Base-by-base conservation (phyloP, 2,329 filamentous ascomycete species). In the Raffaelea albimanens region DNA sequence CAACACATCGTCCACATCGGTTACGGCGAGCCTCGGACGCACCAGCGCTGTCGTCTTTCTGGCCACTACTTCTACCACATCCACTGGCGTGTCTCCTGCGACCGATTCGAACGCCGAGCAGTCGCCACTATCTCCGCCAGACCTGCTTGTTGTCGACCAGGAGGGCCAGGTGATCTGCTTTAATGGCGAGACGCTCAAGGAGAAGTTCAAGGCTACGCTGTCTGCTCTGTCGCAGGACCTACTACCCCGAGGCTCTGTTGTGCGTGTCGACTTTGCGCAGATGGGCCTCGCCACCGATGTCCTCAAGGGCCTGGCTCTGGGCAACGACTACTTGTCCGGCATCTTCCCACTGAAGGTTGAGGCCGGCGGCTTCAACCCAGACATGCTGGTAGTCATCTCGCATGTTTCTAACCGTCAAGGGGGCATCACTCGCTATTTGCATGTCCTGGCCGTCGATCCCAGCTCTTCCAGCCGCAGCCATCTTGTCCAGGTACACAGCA, bases 141-240 rank as follows among this genome's bases (percentile, higher is more conserved):
- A 76, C 46, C 50, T 87, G 2, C 55, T 87, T 20, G 69, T 71
- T 2, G 69, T 86, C 1, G 76, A 78, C 48, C 65, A 73, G 39
- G 72, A 82, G 52, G 83, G 83, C 33, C 72, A 80, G 49, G 65
- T 85, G 19, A 57, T 76, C 9, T 80, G 77, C 48, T 66, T 85
- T 14, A 76, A 81, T 41, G 74, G 76, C 2, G 78, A 84, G 47
- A 67, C 58, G 5, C 59, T 78, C 19, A 56, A 69, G 49, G 61
- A 70, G 46, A 70, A 62, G 54, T 78, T 73, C 73, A 64, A 61
- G 46, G 66, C 66, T 10, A 66, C 69, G 10, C 57, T 70, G 2
- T 65, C 67, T 11, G 64, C 60, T 4, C 61, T 75, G 41, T 61
- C 63, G 29, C 67, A 68, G 44, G 71, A 72, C 31, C 55, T 68